Evolutionary conservation across 495 filamentous ascomycete species (phyloP), one percentile per base, ranked within the genome.

Genomic region (Annulohypoxylon bovei): DNA sequence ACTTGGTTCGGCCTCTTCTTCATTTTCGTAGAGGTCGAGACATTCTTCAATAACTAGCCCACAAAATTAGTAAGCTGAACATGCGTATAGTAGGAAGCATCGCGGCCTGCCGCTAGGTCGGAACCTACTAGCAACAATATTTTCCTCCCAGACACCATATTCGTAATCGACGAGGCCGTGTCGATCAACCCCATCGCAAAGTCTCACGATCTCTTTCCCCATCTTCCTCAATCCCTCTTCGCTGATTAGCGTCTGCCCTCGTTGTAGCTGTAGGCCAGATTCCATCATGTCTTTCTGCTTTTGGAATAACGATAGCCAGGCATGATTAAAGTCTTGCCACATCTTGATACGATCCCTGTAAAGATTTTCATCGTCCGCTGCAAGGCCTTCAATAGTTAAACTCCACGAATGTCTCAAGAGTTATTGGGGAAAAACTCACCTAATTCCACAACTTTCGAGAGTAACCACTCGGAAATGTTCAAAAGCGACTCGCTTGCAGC

Each of bases 161-260:
- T 98, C 91, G 77, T 98, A 99, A 80, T 99, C 95, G 6, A 99
- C 95, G 25, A 99, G 81, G 14, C 95, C 95, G 71, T 96, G 88
- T 59, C 89, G 88, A 75, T 98, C 95, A 59, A 99, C 85, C 37
- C 85, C 85, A 77, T 99, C 95, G 76, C 94, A 95, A 18, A 95
- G 82, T 54, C 88, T 85, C 53, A 97, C 87, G 37, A 98, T 76
- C 65, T 96, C 90, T 54, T 90, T 88, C 50, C 92, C 94, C 87
- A 98, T 90, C 64, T 86, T 88, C 64, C 92, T 88, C 63, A 99
- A 83, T 12, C 82, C 86, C 6, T 92, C 91, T 71, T 85, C 81
- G 46, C 82, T 82, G 64, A 98, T 83, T 3, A 97, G 74, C 70
- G 82, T 90, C 52, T 90, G 87, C 8, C 88, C 86, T 12, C 85